Evolutionary conservation across 371 early-diverging fungal genomes (phyloP).

Genomic region (Rhizopus sp.): DNA sequence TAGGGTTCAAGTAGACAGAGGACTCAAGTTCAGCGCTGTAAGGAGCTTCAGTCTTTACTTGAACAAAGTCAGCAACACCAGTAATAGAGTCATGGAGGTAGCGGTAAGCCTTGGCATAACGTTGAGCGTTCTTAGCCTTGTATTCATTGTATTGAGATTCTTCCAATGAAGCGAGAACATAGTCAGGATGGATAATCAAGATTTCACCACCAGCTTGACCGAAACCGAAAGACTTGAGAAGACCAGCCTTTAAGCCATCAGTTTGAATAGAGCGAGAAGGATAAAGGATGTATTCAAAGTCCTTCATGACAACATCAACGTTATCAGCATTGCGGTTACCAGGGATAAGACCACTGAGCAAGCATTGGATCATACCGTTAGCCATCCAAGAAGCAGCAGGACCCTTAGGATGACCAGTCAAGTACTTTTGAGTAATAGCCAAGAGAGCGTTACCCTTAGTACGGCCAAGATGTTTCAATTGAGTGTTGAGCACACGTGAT

Average conservation of each 20-base stretch:
- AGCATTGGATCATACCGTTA: slow-evolving; percentile 88
- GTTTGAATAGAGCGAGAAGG: slow-evolving; percentile 90
- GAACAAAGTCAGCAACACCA: slow-evolving; percentile 83
- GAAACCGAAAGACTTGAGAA: slow-evolving; percentile 96
- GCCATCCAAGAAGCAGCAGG: slow-evolving; percentile 98
- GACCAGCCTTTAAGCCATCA: slow-evolving; percentile 91
- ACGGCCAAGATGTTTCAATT: slow-evolving; percentile 89
- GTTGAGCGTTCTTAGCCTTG: slow-evolving; percentile 67
- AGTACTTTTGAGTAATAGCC: slow-evolving; percentile 91
- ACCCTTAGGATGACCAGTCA: slow-evolving; percentile 97
- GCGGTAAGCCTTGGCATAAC: slow-evolving; percentile 86
- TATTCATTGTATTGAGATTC: slow-evolving; percentile 76
- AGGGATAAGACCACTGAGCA: slow-evolving; percentile 89
- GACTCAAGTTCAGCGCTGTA: slow-evolving; percentile 88
- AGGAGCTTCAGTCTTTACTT: slow-evolving; percentile 88
- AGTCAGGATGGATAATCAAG: slow-evolving; percentile 91
- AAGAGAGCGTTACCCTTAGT: slow-evolving; percentile 84
- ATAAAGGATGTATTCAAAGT: slow-evolving; percentile 85
- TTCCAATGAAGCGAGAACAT: slow-evolving; percentile 81
- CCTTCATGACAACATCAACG: slow-evolving; percentile 78
- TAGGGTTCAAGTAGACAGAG: slow-evolving; percentile 89
- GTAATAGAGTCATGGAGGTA: slow-evolving; percentile 94
- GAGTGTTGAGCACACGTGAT: slow-evolving; percentile 85
- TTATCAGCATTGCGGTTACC: slow-evolving; percentile 98
- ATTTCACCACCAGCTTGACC: slow-evolving; percentile 97